phyloP scores from a whole-genome alignment of 2,329 filamentous ascomycete species.

The Sclerotinia spermophila region DNA sequence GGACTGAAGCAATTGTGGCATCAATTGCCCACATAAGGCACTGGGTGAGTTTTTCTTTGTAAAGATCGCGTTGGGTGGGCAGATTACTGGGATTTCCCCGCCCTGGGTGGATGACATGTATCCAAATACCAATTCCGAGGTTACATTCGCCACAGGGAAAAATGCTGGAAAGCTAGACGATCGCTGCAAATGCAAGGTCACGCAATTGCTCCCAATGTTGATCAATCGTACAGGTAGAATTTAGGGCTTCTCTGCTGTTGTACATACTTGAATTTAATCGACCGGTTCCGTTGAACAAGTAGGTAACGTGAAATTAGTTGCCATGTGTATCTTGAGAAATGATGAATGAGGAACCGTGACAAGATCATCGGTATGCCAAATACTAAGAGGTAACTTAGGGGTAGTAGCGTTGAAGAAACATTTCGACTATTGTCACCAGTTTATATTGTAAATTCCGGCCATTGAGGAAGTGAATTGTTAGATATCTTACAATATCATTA shows the following conservation, averaged over 20 bases:
- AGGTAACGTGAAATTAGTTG: background rate
- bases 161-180: slow-evolving; percentile 2
- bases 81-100: background rate
- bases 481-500: background rate
- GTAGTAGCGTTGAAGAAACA: too few species aligned
- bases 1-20: background rate
- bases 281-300: background rate
- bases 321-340: background rate
- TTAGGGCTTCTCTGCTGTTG: background rate
- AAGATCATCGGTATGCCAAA: background rate
- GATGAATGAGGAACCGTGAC: background rate
- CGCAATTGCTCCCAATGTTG: background rate
- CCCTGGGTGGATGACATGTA: background rate
- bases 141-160: slow-evolving; percentile 9
- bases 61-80: background rate
- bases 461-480: background rate
- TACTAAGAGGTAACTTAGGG: background rate
- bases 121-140: background rate
- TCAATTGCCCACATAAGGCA: background rate
- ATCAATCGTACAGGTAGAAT: background rate
- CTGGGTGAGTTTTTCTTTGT: background rate
- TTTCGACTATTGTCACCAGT: background rate
- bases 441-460: background rate
- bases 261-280: background rate
- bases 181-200: background rate